phyloP scores from a whole-genome alignment of 2,329 filamentous ascomycete genomes.

The Dactylellina haptotyla region DNA sequence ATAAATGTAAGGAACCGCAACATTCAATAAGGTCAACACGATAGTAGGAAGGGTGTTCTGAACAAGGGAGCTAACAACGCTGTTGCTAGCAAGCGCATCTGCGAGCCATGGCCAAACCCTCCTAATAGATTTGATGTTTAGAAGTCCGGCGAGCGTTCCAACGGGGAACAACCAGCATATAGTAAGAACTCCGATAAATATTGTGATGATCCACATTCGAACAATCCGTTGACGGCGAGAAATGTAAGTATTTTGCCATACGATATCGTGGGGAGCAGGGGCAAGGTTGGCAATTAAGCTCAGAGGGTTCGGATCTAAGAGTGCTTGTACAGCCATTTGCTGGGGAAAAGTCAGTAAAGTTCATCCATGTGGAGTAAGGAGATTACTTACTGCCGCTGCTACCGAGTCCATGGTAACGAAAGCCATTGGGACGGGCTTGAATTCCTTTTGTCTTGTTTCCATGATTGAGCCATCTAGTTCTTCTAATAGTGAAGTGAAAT shows the following conservation, averaged over 20 bases:
- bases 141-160: slow-evolving; percentile 77
- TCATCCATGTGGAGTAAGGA: not conserved
- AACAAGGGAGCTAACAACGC: slow-evolving; percentile 78
- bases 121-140: slow-evolving; percentile 83
- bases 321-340: slow-evolving; percentile 95
- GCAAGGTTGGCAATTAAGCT: slow-evolving; percentile 85
- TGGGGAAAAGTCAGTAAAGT: slow-evolving; percentile 57
- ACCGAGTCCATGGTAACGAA: slow-evolving; percentile 99
- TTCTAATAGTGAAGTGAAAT: slow-evolving; percentile 87
- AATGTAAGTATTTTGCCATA: slow-evolving; percentile 93
- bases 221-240: slow-evolving; percentile 77
- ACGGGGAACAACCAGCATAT: slow-evolving; percentile 89
- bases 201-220: slow-evolving; percentile 83
- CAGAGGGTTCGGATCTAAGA: slow-evolving; percentile 88
- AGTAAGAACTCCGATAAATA: slow-evolving; percentile 82
- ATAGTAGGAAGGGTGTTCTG: slow-evolving; percentile 88
- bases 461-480: slow-evolving; percentile 79
- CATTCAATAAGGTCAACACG: slow-evolving; percentile 84
- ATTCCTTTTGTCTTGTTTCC: slow-evolving; percentile 77
- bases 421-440: slow-evolving; percentile 80
- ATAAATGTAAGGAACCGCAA: slow-evolving; percentile 92
- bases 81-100: slow-evolving; percentile 73
- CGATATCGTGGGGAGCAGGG: slow-evolving; percentile 88
- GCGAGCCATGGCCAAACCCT: slow-evolving; percentile 77
- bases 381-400: slow-evolving; percentile 70